Base-by-base conservation (phyloP, 208 protist species). In the Blastocrithidia nonstop region DNA sequence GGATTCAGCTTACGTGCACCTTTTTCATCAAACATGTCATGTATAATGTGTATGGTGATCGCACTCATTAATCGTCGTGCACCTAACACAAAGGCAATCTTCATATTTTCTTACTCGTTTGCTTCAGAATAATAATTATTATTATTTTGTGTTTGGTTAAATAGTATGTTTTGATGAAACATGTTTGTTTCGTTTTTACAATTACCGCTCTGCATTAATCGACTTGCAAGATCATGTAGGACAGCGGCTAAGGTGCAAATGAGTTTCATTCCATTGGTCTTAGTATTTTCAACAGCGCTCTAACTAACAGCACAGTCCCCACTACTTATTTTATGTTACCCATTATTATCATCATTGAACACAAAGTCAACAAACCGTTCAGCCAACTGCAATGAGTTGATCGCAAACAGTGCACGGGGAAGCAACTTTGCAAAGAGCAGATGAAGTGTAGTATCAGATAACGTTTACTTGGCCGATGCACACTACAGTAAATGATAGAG, bases 171-270 rank as follows among this genome's bases (percentile, higher is more conserved):
- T n/a, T n/a, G n/a, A n/a, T n/a, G n/a, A 32, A 89, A 45, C 13
- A 75, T 89, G 20, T 50, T 63, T 28, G 81, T 41, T n/a, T 84
- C 56, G 47, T 57, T 50, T 25, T 54, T 60, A 23, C 58, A 45
- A 6, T 49, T 50, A 2, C 32, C 13, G 0, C 16, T 39, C 6
- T 45, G 15, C 17, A 33, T 21, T 20, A 41, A 20, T 0, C 13
- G 17, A 22, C 27, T 25, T 19, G 33, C 15, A 48, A 20, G 6
- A 50, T 53, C 20, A 65, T 29, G 25, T 45, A 38, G 26, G 39
- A 33, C 24, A 40, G 45, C 37, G 11, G 29, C 29, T 15, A 35
- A 15, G 29, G 11, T 35, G 29, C n/a, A 15, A n/a, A 11, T n/a
- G 29, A 11, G 29, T 35, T 11, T 35, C n/a, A n/a, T n/a, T 11